phyloP scores from a whole-genome alignment of 2,329 filamentous ascomycete genomes.

The Amylocarpus encephaloides region DNA sequence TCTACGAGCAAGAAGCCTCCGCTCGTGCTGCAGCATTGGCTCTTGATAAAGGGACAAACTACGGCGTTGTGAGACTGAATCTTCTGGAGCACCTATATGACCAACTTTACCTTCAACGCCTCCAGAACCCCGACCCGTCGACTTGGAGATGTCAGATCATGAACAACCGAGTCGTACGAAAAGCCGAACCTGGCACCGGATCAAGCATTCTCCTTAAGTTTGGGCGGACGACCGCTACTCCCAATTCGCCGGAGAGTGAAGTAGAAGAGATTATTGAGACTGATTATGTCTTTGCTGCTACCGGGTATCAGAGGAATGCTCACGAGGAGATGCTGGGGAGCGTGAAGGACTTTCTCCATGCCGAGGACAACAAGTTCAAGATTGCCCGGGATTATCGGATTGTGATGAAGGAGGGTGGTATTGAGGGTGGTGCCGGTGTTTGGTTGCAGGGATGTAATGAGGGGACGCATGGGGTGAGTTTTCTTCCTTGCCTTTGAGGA shows the following conservation, averaged over 20 bases:
- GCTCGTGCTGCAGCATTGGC: conserved; percentile 54
- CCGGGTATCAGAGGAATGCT: conserved; percentile 72
- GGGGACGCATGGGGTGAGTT: conserved; percentile 79
- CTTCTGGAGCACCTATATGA: conserved; percentile 87
- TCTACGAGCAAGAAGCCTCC: conserved; percentile 61
- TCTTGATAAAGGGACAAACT: conserved; percentile 81
- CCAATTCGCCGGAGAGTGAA: conserved; percentile 30
- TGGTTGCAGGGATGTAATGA: conserved; percentile 96
- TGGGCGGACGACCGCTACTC: conserved; percentile 33
- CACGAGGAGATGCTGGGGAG: conserved; percentile 71
- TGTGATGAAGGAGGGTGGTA: conserved; percentile 59
- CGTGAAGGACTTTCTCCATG: conserved; percentile 60
- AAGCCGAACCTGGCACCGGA: conserved; percentile 11
- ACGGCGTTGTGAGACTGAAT: conserved; percentile 85
- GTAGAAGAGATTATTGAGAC: conserved; percentile 48
- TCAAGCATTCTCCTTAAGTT: conserved; percentile 22
- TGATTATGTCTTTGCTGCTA: conserved; percentile 78
- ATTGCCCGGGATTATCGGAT: conserved; percentile 77
- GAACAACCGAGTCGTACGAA: conserved; percentile 54
- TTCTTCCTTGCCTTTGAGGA: not conserved
- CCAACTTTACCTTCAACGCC: conserved; percentile 77
- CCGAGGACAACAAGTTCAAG: conserved; percentile 44
- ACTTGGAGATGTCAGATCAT: conserved; percentile 81
- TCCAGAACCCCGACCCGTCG: conserved; percentile 60
- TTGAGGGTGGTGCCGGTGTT: conserved; percentile 65